These are phyloP conservation scores for Magnolia kwangsiensis DNA, from an alignment of 164 flowering plant species.

Conservation along the genomic window DNA sequence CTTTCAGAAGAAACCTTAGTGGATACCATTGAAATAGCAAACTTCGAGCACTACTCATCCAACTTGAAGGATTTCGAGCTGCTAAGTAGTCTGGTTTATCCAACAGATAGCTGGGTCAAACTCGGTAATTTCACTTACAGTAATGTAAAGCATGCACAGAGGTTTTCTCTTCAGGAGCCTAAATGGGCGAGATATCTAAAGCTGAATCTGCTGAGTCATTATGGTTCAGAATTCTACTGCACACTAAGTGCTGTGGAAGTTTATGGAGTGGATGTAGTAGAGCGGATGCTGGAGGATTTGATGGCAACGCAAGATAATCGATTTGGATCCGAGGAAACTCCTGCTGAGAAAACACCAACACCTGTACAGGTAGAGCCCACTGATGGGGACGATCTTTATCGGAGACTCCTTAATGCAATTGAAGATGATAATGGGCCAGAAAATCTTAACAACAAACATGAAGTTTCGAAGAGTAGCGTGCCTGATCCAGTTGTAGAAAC, in stretches of 20 bases:
- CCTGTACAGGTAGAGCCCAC: constrained; percentile 25
- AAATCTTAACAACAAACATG: constrained; percentile 27
- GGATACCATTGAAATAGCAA: constrained; percentile 76
- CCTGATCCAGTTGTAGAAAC: constrained; percentile 61
- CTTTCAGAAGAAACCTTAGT: constrained; percentile 97
- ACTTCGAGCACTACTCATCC: constrained; percentile 94
- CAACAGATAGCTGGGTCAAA: constrained; percentile 71
- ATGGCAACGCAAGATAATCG: constrained; percentile 51
- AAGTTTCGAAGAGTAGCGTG: constrained; percentile 22
- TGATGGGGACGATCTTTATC: constrained; percentile 29
- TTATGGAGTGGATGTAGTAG: constrained; percentile 98
- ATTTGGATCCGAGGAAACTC: constrained; percentile 33
- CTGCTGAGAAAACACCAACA: constrained; percentile 22
- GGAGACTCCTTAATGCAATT: constrained; percentile 21
- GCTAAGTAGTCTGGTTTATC: constrained; percentile 78
- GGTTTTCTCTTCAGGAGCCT: constrained; percentile 75
- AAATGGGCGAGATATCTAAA: constrained; percentile 90
- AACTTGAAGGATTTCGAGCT: constrained; percentile 85
- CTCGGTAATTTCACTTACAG: constrained; percentile 84
- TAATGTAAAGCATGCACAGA: constrained; percentile 79
- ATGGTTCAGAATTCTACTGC: constrained; percentile 94
- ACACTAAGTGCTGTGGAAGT: constrained; percentile 80
- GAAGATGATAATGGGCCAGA: constrained; percentile 32
- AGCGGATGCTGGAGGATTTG: constrained; percentile 92
- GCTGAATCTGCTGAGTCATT: constrained; percentile 71